Percentiles rank a stretch among this genome's conserved stretches.
Evolutionary conservation across 2,329 filamentous ascomycete genomes (phyloP).

Genomic region (Pseudogymnoascus sp.): DNA sequence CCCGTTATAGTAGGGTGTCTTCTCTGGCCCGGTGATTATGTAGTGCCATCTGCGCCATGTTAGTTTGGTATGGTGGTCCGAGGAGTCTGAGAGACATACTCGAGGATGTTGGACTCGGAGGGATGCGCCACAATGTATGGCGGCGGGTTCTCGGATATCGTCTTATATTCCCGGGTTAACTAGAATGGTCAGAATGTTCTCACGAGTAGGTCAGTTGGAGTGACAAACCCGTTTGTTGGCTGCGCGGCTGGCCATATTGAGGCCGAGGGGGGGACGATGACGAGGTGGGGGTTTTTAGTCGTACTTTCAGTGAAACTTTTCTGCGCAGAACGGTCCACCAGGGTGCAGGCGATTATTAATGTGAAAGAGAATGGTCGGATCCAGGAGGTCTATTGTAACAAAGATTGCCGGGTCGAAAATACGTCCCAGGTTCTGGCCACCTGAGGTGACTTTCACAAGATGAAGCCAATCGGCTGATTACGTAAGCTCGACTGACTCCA

Average conservation of each 20-base stretch:
- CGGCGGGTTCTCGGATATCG: conserved; percentile 66
- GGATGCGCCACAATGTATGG: conserved; percentile 86
- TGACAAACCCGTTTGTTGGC: conserved; percentile 60
- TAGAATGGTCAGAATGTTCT: conserved; percentile 27
- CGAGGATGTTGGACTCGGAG: conserved; percentile 83
- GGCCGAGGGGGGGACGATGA: conserved; percentile 17
- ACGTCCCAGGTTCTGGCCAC: conserved; percentile 16
- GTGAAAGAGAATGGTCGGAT: background rate
- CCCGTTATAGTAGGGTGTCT: conserved; percentile 87
- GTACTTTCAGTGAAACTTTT: background rate
- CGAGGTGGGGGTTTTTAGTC: background rate
- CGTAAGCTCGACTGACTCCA: conserved; percentile 2
- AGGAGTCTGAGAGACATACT: conserved; percentile 43
- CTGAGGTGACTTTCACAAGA: background rate
- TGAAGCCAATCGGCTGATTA: background rate
- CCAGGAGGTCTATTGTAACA: background rate
- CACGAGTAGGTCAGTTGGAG: background rate
- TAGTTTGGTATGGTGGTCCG: conserved; percentile 10
- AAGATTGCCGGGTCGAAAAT: conserved; percentile 14
- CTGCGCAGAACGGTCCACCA: background rate
- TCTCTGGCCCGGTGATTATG: conserved; percentile 87
- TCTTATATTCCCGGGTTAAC: conserved; percentile 58
- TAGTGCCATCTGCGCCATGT: conserved; percentile 68
- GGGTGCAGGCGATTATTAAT: background rate
- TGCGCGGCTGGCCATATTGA: conserved; percentile 61